Percentiles rank a stretch among this genome's conserved stretches.
These are phyloP conservation scores for Ramicandelaber brevisporus DNA, from an alignment of 192 early-diverging fungal species.

Conservation along the genomic window DNA sequence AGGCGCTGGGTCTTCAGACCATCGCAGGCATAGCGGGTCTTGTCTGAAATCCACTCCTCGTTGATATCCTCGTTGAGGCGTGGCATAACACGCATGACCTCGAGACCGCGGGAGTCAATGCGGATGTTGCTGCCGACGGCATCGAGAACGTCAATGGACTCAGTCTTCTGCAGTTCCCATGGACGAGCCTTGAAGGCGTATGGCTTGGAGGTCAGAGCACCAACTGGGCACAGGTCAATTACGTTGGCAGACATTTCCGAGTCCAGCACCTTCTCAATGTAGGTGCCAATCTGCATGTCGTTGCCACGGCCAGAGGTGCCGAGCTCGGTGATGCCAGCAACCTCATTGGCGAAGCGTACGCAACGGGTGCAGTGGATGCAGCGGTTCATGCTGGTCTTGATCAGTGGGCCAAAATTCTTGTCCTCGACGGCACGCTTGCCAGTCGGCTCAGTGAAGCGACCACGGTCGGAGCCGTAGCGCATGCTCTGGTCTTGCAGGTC, in stretches of 20 bases:
- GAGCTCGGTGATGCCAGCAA: slow-evolving; percentile 83
- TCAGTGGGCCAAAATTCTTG: slow-evolving; percentile 88
- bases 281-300: slow-evolving; percentile 96
- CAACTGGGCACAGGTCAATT: slow-evolving; percentile 95
- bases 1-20: slow-evolving; percentile 90
- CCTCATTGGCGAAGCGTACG: slow-evolving; percentile 94
- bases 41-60: slow-evolving; percentile 98
- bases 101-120: slow-evolving; percentile 80
- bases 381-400: slow-evolving; percentile 90
- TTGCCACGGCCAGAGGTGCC: slow-evolving; percentile 90
- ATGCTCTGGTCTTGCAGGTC: slow-evolving; percentile 96
- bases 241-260: slow-evolving; percentile 96
- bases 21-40: slow-evolving; percentile 84
- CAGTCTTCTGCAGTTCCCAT: slow-evolving; percentile 92
- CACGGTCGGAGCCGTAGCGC: slow-evolving; percentile 84
- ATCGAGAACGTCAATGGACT: slow-evolving; percentile 85
- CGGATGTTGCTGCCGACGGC: slow-evolving; percentile 90
- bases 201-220: slow-evolving; percentile 90
- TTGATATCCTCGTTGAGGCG: slow-evolving; percentile 95
- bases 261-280: slow-evolving; percentile 61
- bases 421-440: slow-evolving; percentile 94
- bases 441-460: slow-evolving; percentile 53
- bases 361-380: slow-evolving; percentile 99
- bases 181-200: slow-evolving; percentile 82
- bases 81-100: slow-evolving; percentile 89